phyloP scores from a whole-genome alignment of 78 protist species.

The Cavenderia fasciculata region DNA sequence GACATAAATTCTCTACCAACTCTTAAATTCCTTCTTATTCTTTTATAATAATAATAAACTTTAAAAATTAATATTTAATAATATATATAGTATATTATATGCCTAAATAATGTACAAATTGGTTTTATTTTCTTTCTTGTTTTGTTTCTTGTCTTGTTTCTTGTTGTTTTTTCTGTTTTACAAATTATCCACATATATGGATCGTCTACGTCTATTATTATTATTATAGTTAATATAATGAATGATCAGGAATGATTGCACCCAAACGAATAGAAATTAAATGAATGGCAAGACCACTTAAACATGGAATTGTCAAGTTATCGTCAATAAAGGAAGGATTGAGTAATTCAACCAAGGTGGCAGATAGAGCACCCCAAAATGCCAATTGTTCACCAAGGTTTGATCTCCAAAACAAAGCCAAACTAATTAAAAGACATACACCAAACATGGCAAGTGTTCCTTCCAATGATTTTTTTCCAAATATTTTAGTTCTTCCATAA shows the following conservation, averaged over 20 bases:
- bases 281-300: constrained; percentile 28
- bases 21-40: too few species aligned
- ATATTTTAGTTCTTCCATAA: constrained; percentile 60
- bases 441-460: constrained; percentile 48
- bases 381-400: constrained; percentile 55
- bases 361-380: constrained; percentile 58
- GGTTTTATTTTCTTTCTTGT: too few species aligned
- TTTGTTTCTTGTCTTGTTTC: too few species aligned
- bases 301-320: constrained; percentile 55
- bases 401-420: constrained; percentile 18
- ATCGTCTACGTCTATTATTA: too few species aligned
- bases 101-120: too few species aligned
- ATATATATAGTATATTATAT: too few species aligned
- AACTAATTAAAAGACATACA: constrained; percentile 34
- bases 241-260: neutral
- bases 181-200: too few species aligned
- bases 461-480: constrained; percentile 47
- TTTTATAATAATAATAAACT: too few species aligned
- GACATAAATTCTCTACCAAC: too few species aligned
- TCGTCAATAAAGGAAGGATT: constrained; percentile 62
- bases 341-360: constrained; percentile 40
- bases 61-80: too few species aligned
- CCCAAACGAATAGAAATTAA: constrained; percentile 8
- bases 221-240: too few species aligned
- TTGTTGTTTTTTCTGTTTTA: too few species aligned